Evolutionary conservation across 2,329 filamentous ascomycete species (phyloP).

Genomic region (Paraconiothyrium sp.): DNA sequence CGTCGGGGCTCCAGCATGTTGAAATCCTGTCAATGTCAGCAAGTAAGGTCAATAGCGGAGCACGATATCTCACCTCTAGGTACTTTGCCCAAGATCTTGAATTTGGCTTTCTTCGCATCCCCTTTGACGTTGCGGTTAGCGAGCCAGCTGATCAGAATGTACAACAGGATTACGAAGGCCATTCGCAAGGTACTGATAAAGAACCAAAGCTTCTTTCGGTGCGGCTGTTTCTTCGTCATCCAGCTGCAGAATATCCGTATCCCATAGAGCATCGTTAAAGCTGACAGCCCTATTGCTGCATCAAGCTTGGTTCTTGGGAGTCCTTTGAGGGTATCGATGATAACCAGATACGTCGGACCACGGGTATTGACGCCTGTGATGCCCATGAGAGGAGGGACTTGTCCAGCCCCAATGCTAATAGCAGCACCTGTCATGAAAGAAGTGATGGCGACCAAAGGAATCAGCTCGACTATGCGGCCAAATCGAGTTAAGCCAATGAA

Average conservation of each 20-base stretch:
- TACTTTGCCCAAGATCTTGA: constrained; percentile 77
- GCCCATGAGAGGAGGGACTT: constrained; percentile 84
- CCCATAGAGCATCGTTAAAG: constrained; percentile 79
- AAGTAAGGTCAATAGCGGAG: background rate
- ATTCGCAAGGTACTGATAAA: constrained; percentile 92
- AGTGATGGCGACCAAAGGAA: constrained; percentile 87
- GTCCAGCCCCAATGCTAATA: constrained; percentile 85
- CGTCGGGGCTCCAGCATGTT: constrained; percentile 77
- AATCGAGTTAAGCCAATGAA: constrained; percentile 81
- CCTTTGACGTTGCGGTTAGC: constrained; percentile 72
- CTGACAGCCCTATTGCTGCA: constrained; percentile 86
- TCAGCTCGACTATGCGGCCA: constrained; percentile 94
- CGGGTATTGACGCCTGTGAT: constrained; percentile 78
- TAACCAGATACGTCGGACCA: constrained; percentile 80
- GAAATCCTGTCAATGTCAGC: constrained; percentile 62
- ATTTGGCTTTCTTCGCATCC: constrained; percentile 65
- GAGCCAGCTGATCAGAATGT: constrained; percentile 89
- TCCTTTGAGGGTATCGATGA: constrained; percentile 84
- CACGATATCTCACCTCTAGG: constrained; percentile 68
- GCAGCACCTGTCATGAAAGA: constrained; percentile 99
- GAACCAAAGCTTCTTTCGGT: constrained; percentile 82
- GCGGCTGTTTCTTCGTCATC: constrained; percentile 74
- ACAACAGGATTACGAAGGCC: constrained; percentile 89
- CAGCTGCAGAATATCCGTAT: constrained; percentile 69
- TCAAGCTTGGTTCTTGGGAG: constrained; percentile 75